Conservation (phyloP, 2,329 filamentous ascomycete genomes). For the Davidsoniella eucalypti region DNA sequence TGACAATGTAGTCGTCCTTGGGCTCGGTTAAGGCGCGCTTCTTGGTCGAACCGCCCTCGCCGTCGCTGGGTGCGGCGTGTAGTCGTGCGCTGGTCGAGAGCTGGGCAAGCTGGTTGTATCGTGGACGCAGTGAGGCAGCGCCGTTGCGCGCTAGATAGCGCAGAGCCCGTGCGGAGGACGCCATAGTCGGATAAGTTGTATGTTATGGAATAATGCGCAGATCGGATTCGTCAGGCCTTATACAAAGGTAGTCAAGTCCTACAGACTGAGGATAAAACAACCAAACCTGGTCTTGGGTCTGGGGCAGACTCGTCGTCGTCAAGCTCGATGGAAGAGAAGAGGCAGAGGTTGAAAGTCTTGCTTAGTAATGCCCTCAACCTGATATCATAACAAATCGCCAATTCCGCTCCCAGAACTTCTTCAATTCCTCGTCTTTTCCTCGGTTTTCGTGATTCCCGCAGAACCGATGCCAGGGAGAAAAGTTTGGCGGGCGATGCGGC, state of each 20-base stretch:
- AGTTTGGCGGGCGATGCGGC: no score
- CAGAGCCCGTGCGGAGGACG: slow-evolving; percentile 1
- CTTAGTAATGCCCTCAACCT: no score
- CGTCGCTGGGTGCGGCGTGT: background rate
- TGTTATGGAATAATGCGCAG: background rate
- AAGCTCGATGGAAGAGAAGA: background rate
- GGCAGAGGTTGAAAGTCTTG: background rate
- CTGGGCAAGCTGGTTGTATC: background rate
- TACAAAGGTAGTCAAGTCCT: background rate
- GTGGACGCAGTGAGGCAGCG: background rate
- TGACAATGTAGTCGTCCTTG: slow-evolving; percentile 6
- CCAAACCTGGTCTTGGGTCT: background rate
- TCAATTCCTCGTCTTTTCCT: no score
- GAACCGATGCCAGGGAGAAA: no score
- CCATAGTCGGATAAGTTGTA: background rate
- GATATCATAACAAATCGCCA: no score
- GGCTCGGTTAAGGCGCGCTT: slow-evolving; percentile 11
- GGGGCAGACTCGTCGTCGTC: background rate
- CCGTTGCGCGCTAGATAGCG: background rate
- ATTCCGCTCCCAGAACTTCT: no score
- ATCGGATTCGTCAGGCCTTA: background rate
- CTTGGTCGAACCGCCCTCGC: slow-evolving; percentile 1
- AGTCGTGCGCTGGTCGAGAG: background rate
- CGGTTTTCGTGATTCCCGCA: no score
- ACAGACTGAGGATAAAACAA: no score